Evolutionary conservation across 768 basidiomycete genomes (phyloP).

Genomic region (Phlebiopsis gigantea): DNA sequence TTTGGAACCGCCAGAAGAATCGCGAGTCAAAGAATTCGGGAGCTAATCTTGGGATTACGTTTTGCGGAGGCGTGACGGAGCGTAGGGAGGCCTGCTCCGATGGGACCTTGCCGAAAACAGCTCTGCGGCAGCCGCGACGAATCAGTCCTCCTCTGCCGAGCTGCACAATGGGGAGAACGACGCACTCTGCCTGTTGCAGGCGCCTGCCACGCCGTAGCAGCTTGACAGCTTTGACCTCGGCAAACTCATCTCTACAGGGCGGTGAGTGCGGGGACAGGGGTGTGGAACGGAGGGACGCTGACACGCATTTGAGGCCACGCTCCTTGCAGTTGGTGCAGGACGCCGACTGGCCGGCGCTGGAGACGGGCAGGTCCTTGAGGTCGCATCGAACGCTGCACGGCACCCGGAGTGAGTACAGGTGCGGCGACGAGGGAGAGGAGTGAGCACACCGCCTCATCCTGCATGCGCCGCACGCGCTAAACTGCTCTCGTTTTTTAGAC

Average conservation of each 20-base stretch:
- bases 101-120: conserved; percentile 70
- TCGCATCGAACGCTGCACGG: conserved; percentile 79
- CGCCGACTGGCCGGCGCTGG: conserved; percentile 35
- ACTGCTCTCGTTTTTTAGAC: conserved; percentile 16
- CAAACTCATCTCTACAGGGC: conserved; percentile 75
- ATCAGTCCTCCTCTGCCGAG: conserved; percentile 5
- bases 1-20: conserved; percentile 80
- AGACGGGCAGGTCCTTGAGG: conserved; percentile 73
- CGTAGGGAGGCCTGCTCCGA: conserved; percentile 35
- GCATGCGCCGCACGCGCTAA: conserved; percentile 80
- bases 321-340: conserved; percentile 89
- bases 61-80: conserved; percentile 37
- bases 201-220: conserved; percentile 73
- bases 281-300: too few species aligned
- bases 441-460: conserved; percentile 69
- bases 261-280: neutral
- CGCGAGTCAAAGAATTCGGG: conserved; percentile 77
- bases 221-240: conserved; percentile 87
- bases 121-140: conserved; percentile 36
- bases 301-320: conserved; percentile 91
- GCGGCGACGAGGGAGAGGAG: conserved; percentile 10
- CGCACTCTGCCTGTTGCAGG: conserved; percentile 81
- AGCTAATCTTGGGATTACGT: conserved; percentile 65
- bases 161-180: conserved; percentile 13
- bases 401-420: neutral